These are phyloP conservation scores for Salix purpurea DNA, from an alignment of 345 rosid species.

Conservation along the genomic window DNA sequence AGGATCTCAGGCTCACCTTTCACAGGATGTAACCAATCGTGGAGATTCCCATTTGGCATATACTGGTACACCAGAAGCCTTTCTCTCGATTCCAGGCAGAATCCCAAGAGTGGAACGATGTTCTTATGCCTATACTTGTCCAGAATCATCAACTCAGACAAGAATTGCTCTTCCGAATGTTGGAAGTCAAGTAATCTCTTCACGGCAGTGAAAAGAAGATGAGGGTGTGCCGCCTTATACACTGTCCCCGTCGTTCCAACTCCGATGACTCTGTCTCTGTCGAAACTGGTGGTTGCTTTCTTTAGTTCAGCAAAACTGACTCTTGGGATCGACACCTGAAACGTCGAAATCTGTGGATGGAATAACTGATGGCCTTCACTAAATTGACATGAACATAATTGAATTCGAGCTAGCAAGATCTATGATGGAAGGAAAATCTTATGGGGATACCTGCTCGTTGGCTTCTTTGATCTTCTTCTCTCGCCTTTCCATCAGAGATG, in stretches of 20 bases:
- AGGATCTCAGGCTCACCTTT: not conserved
- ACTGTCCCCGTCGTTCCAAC: conserved; percentile 12
- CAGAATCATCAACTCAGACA: conserved; percentile 1
- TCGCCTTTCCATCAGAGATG: too few relatives aligned
- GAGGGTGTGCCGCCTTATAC: conserved; percentile 5
- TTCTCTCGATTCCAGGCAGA: not conserved
- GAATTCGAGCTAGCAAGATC: not conserved
- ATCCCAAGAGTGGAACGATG: not conserved
- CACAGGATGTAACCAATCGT: not conserved
- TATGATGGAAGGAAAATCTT: not conserved
- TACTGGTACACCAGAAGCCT: not conserved
- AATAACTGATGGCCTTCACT: not conserved
- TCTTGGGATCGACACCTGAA: conserved; percentile 2
- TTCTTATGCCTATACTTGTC: not conserved
- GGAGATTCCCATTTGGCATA: not conserved
- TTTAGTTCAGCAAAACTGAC: not conserved
- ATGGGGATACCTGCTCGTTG: not conserved
- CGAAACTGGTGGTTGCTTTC: conserved; percentile 9
- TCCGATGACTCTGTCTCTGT: conserved; percentile 1
- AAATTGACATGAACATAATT: too few relatives aligned
- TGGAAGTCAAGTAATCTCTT: not conserved
- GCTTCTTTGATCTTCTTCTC: too few relatives aligned
- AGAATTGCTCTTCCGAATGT: not conserved
- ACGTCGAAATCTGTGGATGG: not conserved
- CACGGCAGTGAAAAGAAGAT: conserved; percentile 4